Evolutionary conservation across 139 green algal species (phyloP), one percentile per base, ranked within the genome.

Genomic region (Chlamydomonas schloesseri): DNA sequence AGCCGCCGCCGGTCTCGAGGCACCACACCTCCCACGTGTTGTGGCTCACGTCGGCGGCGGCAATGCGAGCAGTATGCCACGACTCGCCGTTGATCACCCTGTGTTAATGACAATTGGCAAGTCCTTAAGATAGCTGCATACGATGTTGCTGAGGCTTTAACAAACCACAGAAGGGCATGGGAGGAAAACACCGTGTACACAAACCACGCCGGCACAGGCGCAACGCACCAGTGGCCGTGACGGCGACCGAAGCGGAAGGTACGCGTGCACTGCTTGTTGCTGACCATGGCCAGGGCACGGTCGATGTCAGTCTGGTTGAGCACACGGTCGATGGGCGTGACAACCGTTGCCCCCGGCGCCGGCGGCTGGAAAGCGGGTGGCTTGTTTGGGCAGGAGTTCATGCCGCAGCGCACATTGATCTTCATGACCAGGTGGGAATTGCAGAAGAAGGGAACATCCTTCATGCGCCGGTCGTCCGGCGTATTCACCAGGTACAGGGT

Each of bases 21-120:
- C 36, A 55, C 75, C 75, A 82, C 8, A 82, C 29, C 75, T 82
- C 75, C 57, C 57, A 82, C 21, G 75, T 82, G 75, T 82, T 82
- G 31, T 82, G 75, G 14, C 76, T 62, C 20, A 83, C 62, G 29
- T 83, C 36, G 2, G 14, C 73, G 0, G 73, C 73, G 2, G 73
- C 73, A 31, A 81, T 55, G 26, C 55, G 73, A 2, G 29, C 31
- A 0, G 73, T 70, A 57, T 79, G 72, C 72, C 72, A 79, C 26
- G 72, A 46, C 72, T 79, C 72, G 47, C 72, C 72, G 47, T 79
- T 79, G 72, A 79, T 79, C 0, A 79, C 72, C 72, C 72, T 79
- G 72, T n/a, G 28, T 67, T 17, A n/a, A n/a, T n/a, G n/a, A n/a
- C n/a, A n/a, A n/a, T n/a, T n/a, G n/a, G n/a, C n/a, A n/a, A n/a